These are phyloP conservation scores for Claviceps capensis DNA, from an alignment of 2,329 filamentous ascomycete genomes.

Conservation along the genomic window DNA sequence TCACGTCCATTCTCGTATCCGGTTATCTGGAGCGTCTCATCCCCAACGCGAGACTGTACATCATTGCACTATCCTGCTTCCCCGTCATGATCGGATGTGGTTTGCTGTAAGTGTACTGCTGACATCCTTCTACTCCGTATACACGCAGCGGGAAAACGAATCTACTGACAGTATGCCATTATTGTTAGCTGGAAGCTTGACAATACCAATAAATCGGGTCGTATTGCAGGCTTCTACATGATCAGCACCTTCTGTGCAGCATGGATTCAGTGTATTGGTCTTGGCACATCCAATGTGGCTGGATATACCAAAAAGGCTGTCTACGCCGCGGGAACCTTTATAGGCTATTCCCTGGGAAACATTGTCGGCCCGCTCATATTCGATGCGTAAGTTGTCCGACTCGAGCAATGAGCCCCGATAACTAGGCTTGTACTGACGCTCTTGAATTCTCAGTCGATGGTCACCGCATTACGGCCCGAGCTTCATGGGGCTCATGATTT, in stretches of 20 bases:
- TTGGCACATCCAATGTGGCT: constrained; percentile 20
- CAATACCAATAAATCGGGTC: constrained; percentile 10
- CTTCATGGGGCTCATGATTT: constrained; percentile 19
- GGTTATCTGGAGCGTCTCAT: constrained; percentile 15
- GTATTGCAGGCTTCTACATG: constrained; percentile 17
- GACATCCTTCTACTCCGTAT: neutral
- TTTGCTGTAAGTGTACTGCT: constrained; percentile 12
- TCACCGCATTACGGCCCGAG: constrained; percentile 18
- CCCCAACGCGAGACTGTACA: constrained; percentile 14
- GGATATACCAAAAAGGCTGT: constrained; percentile 19
- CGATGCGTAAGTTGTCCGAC: constrained; percentile 11
- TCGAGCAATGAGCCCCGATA: neutral
- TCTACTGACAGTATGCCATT: neutral
- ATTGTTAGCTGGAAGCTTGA: constrained; percentile 12
- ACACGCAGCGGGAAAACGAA: neutral
- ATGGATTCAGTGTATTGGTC: constrained; percentile 17
- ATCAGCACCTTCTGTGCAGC: constrained; percentile 18
- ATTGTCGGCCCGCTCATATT: constrained; percentile 20
- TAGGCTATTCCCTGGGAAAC: constrained; percentile 21
- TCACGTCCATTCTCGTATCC: constrained; percentile 17
- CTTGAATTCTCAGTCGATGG: constrained; percentile 9
- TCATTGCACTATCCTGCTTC: constrained; percentile 13
- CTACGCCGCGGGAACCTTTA: constrained; percentile 12
- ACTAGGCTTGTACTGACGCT: neutral
- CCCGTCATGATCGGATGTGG: constrained; percentile 17